phyloP scores from a whole-genome alignment of 768 basidiomycete genomes.

The Kwoniella bestiolae region DNA sequence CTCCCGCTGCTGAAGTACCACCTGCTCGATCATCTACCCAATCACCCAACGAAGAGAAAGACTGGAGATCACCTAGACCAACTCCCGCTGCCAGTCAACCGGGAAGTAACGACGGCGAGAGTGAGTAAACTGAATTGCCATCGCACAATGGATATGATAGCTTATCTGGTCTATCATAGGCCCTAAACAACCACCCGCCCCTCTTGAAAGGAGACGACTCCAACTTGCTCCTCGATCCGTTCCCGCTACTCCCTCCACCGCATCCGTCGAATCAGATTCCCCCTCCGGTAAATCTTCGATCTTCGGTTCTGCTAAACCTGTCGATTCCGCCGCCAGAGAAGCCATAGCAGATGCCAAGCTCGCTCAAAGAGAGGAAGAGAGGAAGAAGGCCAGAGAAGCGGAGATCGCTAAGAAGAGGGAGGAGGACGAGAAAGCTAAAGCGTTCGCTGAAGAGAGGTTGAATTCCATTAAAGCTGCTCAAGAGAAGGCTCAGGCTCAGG shows the following conservation, averaged over 20 bases:
- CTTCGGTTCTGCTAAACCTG: conserved; percentile 88
- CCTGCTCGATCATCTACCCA: conserved; percentile 27
- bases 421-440: conserved; percentile 36
- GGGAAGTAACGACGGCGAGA: conserved; percentile 38
- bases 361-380: conserved; percentile 45
- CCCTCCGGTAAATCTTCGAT: conserved; percentile 67
- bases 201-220: conserved; percentile 75
- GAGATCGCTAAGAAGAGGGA: conserved; percentile 40
- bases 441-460: conserved; percentile 40
- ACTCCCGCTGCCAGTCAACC: conserved; percentile 34
- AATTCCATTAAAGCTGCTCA: conserved; percentile 68
- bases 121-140: neutral
- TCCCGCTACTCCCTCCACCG: conserved; percentile 65
- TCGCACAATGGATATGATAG: neutral
- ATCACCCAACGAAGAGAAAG: conserved; percentile 45
- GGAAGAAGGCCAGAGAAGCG: conserved; percentile 44
- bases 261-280: conserved; percentile 66
- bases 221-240: conserved; percentile 82
- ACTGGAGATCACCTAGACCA: conserved; percentile 49
- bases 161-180: conserved; percentile 63
- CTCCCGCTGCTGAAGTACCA: conserved; percentile 38
- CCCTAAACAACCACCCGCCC: conserved; percentile 66
- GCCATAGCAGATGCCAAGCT: conserved; percentile 52
- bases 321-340: conserved; percentile 79
- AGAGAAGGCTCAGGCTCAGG: conserved; percentile 34